Conservation (phyloP, 805 yeast species). For the Spathaspora hagerdaliae region DNA sequence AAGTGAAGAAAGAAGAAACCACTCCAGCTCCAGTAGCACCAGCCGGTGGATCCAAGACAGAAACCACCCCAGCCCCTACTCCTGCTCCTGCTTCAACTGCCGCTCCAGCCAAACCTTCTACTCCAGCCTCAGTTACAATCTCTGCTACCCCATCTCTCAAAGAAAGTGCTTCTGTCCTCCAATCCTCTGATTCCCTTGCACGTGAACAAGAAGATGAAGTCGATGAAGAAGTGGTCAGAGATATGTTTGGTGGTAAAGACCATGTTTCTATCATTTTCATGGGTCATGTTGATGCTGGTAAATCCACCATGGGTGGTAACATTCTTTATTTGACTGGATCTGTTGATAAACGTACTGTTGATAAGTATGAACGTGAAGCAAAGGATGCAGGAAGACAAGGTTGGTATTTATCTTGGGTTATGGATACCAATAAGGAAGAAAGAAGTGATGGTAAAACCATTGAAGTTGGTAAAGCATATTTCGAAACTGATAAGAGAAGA, state of each 20-base stretch:
- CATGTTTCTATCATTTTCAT: slow-evolving; percentile 94
- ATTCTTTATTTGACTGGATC: slow-evolving; percentile 89
- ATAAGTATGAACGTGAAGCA: slow-evolving; percentile 96
- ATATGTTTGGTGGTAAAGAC: slow-evolving; percentile 95
- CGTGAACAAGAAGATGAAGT: slow-evolving; percentile 76
- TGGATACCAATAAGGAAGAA: slow-evolving; percentile 99
- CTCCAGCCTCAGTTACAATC: slow-evolving; percentile 9
- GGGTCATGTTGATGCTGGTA: slow-evolving; percentile 99
- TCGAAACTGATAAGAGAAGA: slow-evolving; percentile 96
- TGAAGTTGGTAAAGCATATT: slow-evolving; percentile 96
- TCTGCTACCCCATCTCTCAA: slow-evolving; percentile 11
- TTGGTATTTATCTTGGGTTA: slow-evolving; percentile 99
- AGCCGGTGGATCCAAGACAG: slow-evolving; percentile 9
- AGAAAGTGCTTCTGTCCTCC: slow-evolving; percentile 9
- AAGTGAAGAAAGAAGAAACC: slow-evolving; percentile 17
- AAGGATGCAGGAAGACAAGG: slow-evolving; percentile 99
- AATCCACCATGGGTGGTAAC: slow-evolving; percentile 99
- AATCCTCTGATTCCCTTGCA: slow-evolving; percentile 47
- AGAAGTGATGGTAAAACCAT: slow-evolving; percentile 98
- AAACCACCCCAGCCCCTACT: slow-evolving; percentile 2
- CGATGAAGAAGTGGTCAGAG: slow-evolving; percentile 84
- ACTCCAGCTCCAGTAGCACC: slow-evolving; percentile 16
- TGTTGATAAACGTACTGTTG: slow-evolving; percentile 97
- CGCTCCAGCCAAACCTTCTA: slow-evolving; percentile 4
- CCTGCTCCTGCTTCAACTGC: slow-evolving; percentile 9